Base-by-base conservation (phyloP, 805 yeast genomes). In the Candida khao-thaluensis region DNA sequence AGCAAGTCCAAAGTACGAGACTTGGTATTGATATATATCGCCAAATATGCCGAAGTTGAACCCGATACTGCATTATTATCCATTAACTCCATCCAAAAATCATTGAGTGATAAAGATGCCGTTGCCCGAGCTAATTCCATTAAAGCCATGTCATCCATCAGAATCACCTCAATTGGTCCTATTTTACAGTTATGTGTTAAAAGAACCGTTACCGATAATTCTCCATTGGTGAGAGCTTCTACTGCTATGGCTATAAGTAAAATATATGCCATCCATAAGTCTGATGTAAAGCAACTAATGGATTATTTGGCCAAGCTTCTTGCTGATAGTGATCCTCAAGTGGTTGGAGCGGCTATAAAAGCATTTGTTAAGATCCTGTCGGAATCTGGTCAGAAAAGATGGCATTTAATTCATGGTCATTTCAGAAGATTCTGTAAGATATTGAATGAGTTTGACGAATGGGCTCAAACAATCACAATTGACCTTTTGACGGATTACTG, bases 11-110 rank as follows among this genome's bases (percentile, higher is more conserved):
- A 80, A 45, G 76, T 87, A 20, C 77, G 86, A 43, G 79, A 82
- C 49, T 70, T 91, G 56, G 96, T 89, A 2, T 79, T 86, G 60
- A 70, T 83, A 1, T 87, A 86, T 50, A 63, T 93, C 35, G 65
- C 81, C 30, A 72, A 85, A 40, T 88, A 79, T 57, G 93, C 95
- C 17, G 95, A 87, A 45, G 60, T 70, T 40, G 90, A 87, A 49
- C 96, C 93, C 7, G 95, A 90, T 57, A 74, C 86, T n/a, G 93
- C 98, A 2, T 71, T 93, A 15, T 69, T 93, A 32, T 80, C 96
- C 1, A 85, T 93, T 48, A 93, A 93, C 59, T 85, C 97, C 1
- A 85, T 93, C 35, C 99, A 93, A 59, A 88, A 85, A 60, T 73
- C 87, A 1, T 62, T 91, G 20, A 68, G 74, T 7, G 96, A 88